Evolutionary conservation across 2,329 filamentous ascomycete genomes (phyloP).

Genomic region (Monilinia fructigena): DNA sequence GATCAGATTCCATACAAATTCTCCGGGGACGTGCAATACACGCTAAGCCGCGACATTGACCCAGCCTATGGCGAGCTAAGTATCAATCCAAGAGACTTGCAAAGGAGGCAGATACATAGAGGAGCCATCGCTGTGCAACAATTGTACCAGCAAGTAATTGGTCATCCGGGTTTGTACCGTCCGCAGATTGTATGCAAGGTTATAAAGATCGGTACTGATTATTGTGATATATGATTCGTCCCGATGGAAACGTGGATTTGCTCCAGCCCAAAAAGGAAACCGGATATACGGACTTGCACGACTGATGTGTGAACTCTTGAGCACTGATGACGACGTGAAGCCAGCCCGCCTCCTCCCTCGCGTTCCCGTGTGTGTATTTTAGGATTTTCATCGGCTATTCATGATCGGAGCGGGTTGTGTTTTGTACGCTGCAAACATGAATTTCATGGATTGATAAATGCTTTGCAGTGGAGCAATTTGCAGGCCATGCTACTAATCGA

Average conservation of each 20-base stretch:
- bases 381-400: not conserved
- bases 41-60: not conserved
- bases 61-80: not conserved
- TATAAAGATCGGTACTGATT: conserved; percentile 3
- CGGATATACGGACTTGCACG: not conserved
- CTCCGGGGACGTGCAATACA: not conserved
- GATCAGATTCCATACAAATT: not conserved
- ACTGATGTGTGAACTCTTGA: not conserved
- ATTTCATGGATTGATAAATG: not conserved
- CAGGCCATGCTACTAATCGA: not conserved
- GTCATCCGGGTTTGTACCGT: not conserved
- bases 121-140: not conserved
- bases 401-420: not conserved
- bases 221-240: not conserved
- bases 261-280: not conserved
- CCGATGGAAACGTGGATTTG: conserved; percentile 1
- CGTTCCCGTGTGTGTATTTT: not conserved
- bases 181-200: conserved; percentile 13
- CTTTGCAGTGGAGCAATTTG: conserved; percentile 3
- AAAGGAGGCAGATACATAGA: not conserved
- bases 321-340: not conserved
- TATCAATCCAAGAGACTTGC: not conserved
- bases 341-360: not conserved
- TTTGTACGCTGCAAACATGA: not conserved
- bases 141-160: not conserved